These are phyloP conservation scores for Exophiala sideris DNA, from an alignment of 2,329 filamentous ascomycete species.

Conservation along the genomic window DNA sequence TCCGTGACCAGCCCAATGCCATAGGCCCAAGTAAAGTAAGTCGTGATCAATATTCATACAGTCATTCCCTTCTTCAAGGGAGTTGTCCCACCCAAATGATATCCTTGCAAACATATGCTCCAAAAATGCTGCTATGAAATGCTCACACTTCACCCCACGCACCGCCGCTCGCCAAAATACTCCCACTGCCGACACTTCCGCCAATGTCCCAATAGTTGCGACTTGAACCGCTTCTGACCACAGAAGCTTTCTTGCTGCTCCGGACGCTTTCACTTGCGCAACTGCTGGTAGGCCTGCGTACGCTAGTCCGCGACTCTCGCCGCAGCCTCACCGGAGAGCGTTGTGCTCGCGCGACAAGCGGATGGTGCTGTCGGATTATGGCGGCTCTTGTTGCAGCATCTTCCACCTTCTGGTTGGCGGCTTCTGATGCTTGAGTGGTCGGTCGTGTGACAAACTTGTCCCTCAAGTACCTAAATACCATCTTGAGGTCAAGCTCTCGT, in stretches of 20 bases:
- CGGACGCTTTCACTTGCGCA: constrained; percentile 86
- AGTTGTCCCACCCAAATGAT: not conserved
- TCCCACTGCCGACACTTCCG: constrained; percentile 70
- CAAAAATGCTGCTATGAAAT: not conserved
- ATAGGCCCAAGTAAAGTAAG: constrained; percentile 4
- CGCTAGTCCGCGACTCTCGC: constrained; percentile 43
- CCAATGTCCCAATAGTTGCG: constrained; percentile 92
- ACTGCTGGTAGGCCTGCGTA: constrained; percentile 56
- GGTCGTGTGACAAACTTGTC: constrained; percentile 60
- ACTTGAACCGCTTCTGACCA: constrained; percentile 62
- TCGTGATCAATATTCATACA: constrained; percentile 22
- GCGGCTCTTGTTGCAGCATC: constrained; percentile 74
- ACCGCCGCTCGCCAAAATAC: constrained; percentile 65
- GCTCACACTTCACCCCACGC: constrained; percentile 71
- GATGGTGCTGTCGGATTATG: constrained; percentile 83
- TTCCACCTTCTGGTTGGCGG: constrained; percentile 45
- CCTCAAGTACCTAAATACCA: constrained; percentile 84
- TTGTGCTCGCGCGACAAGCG: constrained; percentile 64
- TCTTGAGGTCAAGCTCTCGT: constrained; percentile 80
- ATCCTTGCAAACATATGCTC: not conserved
- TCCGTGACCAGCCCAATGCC: not conserved
- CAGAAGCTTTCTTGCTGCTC: constrained; percentile 59
- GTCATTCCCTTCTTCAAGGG: not conserved
- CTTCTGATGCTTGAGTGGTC: constrained; percentile 42
- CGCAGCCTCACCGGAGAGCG: constrained; percentile 46